These are phyloP conservation scores for Tillandsia fasciculata DNA, from an alignment of 176 grass and related monocot species.

Conservation along the genomic window DNA sequence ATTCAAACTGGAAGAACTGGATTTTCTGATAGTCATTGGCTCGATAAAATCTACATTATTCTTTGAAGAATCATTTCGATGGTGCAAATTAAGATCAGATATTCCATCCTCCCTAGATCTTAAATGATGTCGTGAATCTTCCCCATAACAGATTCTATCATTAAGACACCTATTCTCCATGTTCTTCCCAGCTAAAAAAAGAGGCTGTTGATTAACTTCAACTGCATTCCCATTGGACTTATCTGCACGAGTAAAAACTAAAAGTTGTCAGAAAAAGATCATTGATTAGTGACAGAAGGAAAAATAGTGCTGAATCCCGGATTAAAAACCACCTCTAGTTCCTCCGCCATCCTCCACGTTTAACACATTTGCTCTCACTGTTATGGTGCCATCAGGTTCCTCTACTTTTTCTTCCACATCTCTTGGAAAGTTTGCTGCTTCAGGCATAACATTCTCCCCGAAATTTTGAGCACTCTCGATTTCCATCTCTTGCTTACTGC, in stretches of 20 bases:
- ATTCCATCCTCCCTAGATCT: constrained; percentile 4
- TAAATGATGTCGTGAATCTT: constrained; percentile 24
- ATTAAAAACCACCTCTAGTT: constrained; percentile 17
- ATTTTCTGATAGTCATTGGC: constrained; percentile 26
- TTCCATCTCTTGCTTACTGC: constrained; percentile 56
- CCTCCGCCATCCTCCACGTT: constrained; percentile 25
- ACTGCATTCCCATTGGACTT: constrained; percentile 23
- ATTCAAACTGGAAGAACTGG: constrained; percentile 27
- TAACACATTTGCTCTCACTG: constrained; percentile 24
- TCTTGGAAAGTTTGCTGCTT: constrained; percentile 36
- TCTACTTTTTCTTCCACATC: constrained; percentile 33
- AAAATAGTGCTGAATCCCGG: constrained; percentile 8
- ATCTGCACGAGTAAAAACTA: constrained; percentile 36
- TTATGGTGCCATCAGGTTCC: constrained; percentile 18
- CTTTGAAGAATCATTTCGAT: constrained; percentile 30
- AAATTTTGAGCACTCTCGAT: constrained; percentile 56
- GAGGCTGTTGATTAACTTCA: constrained; percentile 13
- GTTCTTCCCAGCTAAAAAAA: constrained; percentile 26
- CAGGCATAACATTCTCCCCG: constrained; percentile 27
- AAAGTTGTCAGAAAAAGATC: constrained; percentile 11
- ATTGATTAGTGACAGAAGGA: background rate
- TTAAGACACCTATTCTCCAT: constrained; percentile 18
- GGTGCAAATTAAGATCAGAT: constrained; percentile 30
- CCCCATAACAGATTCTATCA: constrained; percentile 29
- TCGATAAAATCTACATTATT: constrained; percentile 29